These are phyloP conservation scores for Hordeum marinum DNA, from an alignment of 176 grass and related monocot species.

Conservation along the genomic window DNA sequence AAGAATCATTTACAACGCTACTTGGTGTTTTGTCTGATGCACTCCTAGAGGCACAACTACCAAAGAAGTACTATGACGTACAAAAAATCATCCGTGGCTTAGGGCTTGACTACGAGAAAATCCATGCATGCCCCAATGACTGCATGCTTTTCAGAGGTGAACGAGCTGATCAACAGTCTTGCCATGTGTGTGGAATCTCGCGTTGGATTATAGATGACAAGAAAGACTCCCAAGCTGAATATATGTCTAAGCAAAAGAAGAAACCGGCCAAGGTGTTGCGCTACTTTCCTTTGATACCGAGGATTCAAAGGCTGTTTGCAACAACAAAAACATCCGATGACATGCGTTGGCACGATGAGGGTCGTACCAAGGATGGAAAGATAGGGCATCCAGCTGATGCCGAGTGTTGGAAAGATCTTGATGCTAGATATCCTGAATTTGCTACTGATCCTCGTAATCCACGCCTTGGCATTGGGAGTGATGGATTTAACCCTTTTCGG, in stretches of 20 bases:
- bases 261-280: slow-evolving; percentile 20
- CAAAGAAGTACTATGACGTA: background rate
- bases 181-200: background rate
- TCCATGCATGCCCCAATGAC: slow-evolving; percentile 29
- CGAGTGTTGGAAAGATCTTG: background rate
- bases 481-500: background rate
- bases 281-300: slow-evolving; percentile 29
- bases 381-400: background rate
- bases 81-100: slow-evolving; percentile 14
- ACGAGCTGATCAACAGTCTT: background rate
- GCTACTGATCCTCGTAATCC: background rate
- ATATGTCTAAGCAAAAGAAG: background rate
- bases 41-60: slow-evolving; percentile 6
- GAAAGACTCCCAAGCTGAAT: background rate
- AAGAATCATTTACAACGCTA: background rate
- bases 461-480: background rate
- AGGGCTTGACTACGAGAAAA: slow-evolving; percentile 14
- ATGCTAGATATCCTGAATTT: background rate
- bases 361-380: background rate
- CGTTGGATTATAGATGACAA: background rate
- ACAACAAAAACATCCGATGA: background rate
- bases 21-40: background rate
- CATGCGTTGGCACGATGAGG: slow-evolving; percentile 17
- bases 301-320: slow-evolving; percentile 17
- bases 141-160: background rate